Evolutionary conservation across 1,284 basidiomycete species (phyloP), one percentile per base, ranked within the genome.

Genomic region (Volvariella surrecta): DNA sequence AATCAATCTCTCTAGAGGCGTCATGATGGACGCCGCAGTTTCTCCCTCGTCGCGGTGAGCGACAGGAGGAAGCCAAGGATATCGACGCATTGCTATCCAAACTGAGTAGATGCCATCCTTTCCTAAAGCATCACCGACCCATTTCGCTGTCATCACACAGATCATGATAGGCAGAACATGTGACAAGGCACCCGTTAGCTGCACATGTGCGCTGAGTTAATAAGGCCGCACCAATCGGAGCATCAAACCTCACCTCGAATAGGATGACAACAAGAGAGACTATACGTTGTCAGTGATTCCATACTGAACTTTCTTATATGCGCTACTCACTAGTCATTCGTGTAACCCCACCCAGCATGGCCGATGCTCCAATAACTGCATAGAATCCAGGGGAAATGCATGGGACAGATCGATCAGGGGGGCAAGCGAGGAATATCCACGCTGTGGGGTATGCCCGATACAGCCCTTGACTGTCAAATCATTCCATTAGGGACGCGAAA

Each of bases 311-410:
- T n/a, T n/a, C n/a, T n/a, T n/a, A n/a, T n/a, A n/a, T n/a, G n/a
- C n/a, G n/a, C n/a, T n/a, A 56, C 76, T 54, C 51, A 84, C 82
- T 75, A 20, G 78, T 89, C 79, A 89, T 89, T 45, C 82, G 65
- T 3, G 87, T 91, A 2, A 89, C 85, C 2, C 88, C 88, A 6
- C 79, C 84, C 0, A 90, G 63, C 71, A 88, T 83, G 1, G 84
- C 82, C 21, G 87, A 80, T 15, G 87, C 86, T 1, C 88, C 88
- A 30, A 90, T 79, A 17, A 89, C 82, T 11, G 87, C 82, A 54
- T 91, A 91, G 52, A 89, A 87, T 22, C 84, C 83, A 2, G 87
- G 86, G 3, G 79, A 84, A 37, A 90, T 77, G 53, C 84, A 88
- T 38, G 70, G 66, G 17, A 76, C 68, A 11, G 76, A 73, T 0